Percentiles rank a stretch among this genome's conserved stretches.
Evolutionary conservation across 805 yeast genomes (phyloP).

Genomic region (Candida cerambycidarum): DNA sequence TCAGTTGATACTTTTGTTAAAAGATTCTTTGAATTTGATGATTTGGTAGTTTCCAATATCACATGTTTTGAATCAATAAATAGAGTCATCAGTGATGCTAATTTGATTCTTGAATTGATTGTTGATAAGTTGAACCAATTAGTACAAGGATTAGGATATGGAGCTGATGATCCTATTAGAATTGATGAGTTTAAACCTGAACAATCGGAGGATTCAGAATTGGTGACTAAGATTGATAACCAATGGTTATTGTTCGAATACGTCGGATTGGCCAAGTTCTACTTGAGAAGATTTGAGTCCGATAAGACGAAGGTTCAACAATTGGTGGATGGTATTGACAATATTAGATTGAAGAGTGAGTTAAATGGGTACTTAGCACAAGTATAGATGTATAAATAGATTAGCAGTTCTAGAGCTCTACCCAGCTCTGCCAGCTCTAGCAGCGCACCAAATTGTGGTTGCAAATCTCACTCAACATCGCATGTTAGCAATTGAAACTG

Average conservation of each 20-base stretch:
- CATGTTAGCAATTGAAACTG: conserved; percentile 60
- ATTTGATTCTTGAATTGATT: neutral
- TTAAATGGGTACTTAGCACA: conserved; percentile 10
- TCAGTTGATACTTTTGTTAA: conserved; percentile 27
- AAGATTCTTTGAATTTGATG: conserved; percentile 24
- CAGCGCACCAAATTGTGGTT: neutral
- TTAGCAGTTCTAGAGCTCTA: no score
- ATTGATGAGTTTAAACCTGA: conserved; percentile 24
- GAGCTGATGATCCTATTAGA: conserved; percentile 19
- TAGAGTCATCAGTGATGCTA: conserved; percentile 24
- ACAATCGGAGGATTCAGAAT: conserved; percentile 22
- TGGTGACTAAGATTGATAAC: conserved; percentile 27
- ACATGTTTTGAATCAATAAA: conserved; percentile 45
- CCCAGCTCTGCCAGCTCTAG: no score
- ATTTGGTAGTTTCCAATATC: conserved; percentile 38
- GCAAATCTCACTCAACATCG: neutral
- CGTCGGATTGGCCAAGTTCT: conserved; percentile 40
- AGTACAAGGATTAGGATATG: neutral
- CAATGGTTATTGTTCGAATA: conserved; percentile 46
- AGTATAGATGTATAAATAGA: neutral
- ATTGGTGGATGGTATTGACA: conserved; percentile 19
- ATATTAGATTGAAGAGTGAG: conserved; percentile 22
- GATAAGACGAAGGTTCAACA: conserved; percentile 51
- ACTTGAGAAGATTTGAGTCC: conserved; percentile 40
- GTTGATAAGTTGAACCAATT: neutral